phyloP scores from a whole-genome alignment of 2,329 filamentous ascomycete genomes.

The Chalaropsis thielavioides region DNA sequence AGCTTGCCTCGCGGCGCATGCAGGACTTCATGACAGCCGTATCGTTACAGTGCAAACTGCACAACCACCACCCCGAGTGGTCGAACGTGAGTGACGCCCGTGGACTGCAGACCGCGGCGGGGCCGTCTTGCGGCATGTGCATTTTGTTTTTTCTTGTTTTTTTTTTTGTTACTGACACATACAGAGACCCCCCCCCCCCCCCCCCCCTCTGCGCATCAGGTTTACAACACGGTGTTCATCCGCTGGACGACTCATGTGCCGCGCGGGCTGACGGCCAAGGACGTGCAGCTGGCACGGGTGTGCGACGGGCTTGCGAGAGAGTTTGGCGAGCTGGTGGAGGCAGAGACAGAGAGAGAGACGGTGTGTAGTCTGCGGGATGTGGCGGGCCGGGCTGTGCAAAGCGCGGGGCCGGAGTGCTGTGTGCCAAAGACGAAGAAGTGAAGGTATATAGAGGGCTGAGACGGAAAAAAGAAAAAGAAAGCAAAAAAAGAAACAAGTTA shows the following conservation, averaged over 20 bases:
- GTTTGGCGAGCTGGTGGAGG: slow-evolving; percentile 34
- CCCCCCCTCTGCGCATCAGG: slow-evolving; percentile 34
- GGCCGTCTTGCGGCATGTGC: not conserved
- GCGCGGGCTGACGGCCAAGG: slow-evolving; percentile 47
- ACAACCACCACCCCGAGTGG: slow-evolving; percentile 64
- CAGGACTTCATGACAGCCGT: slow-evolving; percentile 59
- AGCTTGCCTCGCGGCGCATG: not conserved
- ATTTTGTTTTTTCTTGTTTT: not conserved
- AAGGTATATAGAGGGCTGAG: not conserved
- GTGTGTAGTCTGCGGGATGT: slow-evolving; percentile 28
- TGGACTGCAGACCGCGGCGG: no score
- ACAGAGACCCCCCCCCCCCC: no score
- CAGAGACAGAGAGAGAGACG: slow-evolving; percentile 19
- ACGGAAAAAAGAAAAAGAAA: not conserved
- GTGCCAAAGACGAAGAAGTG: slow-evolving; percentile 29
- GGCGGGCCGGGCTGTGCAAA: slow-evolving; percentile 32
- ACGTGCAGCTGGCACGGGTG: slow-evolving; percentile 45
- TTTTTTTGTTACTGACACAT: not conserved
- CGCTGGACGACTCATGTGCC: slow-evolving; percentile 61
- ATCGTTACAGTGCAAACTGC: slow-evolving; percentile 50
- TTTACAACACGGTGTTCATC: slow-evolving; percentile 56
- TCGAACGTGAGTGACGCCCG: slow-evolving; percentile 43
- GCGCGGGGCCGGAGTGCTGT: slow-evolving; percentile 39
- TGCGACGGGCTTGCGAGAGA: slow-evolving; percentile 46
- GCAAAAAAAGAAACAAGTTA: slow-evolving; percentile 8